phyloP scores from a whole-genome alignment of 257 asterid species.

The Solanum dulcamara region DNA sequence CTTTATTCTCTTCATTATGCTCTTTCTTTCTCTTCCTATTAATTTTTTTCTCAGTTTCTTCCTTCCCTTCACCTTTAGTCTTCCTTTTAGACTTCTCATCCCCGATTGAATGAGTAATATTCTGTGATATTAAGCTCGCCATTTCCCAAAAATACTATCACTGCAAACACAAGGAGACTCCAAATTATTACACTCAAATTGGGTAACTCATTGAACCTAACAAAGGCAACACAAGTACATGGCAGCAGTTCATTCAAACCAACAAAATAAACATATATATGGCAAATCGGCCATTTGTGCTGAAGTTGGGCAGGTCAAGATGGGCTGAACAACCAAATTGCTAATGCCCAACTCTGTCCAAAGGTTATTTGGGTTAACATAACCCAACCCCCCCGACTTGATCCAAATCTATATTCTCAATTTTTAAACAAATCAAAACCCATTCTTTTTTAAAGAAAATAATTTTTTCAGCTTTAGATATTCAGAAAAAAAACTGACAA shows the following conservation, averaged over 20 bases:
- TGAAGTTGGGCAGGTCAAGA: no score
- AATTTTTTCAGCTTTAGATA: no score
- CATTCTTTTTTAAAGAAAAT: no score
- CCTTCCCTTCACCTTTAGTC: constrained; percentile 15
- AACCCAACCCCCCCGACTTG: no score
- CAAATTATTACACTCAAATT: not conserved
- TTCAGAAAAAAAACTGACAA: no score
- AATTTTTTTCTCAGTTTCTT: constrained; percentile 14
- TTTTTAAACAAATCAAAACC: no score
- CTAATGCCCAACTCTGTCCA: no score
- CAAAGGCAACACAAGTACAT: not conserved
- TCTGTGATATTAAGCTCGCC: constrained; percentile 74
- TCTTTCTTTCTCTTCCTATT: constrained; percentile 41
- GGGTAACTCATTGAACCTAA: not conserved
- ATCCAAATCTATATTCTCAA: no score
- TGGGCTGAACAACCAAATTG: no score
- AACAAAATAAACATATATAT: not conserved
- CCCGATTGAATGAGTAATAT: constrained; percentile 27
- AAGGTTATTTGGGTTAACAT: no score
- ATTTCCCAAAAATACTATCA: not conserved
- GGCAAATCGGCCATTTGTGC: no score
- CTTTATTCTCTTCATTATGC: constrained; percentile 15
- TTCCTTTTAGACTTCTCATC: constrained; percentile 30
- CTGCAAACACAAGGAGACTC: not conserved
- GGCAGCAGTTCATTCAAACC: not conserved